Conservation (phyloP, 805 yeast genomes). For the Wickerhamiella galacta region DNA sequence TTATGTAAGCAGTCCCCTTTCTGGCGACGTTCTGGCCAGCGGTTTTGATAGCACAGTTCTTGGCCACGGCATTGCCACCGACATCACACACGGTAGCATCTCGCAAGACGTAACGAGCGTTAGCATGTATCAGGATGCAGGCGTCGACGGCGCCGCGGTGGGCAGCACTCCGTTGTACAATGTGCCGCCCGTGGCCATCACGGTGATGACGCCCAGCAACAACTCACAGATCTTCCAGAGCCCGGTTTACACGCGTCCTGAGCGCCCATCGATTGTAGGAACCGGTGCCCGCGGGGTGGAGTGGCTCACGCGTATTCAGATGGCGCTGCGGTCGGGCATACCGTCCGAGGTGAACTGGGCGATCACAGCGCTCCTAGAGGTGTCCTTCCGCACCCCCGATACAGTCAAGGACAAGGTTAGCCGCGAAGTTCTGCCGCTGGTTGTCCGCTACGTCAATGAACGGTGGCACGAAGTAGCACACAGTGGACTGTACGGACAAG, state of each 20-base stretch:
- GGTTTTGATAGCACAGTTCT: neutral
- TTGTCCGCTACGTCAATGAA: conserved; percentile 5
- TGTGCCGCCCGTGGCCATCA: conserved; percentile 18
- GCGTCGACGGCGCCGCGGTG: conserved; percentile 2
- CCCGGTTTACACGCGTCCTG: conserved; percentile 12
- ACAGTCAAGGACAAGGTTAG: conserved; percentile 30
- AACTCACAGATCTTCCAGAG: conserved; percentile 19
- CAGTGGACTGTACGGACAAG: neutral
- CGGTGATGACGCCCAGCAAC: conserved; percentile 22
- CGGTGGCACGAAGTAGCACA: conserved; percentile 7
- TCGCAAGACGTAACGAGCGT: neutral
- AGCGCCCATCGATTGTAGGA: conserved; percentile 9
- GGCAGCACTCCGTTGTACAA: conserved; percentile 12
- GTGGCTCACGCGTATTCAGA: conserved; percentile 44
- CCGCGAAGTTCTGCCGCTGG: conserved; percentile 9
- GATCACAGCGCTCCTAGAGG: conserved; percentile 32
- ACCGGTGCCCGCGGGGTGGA: conserved; percentile 39
- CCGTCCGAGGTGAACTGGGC: conserved; percentile 60
- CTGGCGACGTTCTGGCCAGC: neutral
- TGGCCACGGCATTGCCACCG: neutral
- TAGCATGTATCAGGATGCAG: neutral
- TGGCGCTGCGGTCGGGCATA: conserved; percentile 52
- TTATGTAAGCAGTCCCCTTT: neutral
- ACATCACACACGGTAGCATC: neutral
- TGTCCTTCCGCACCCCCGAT: conserved; percentile 34